A percentile compares a stretch with the other conserved stretches of the same genome.
Evolutionary conservation across 495 filamentous ascomycete genomes (phyloP).

Genomic region (Xylaria grammica): DNA sequence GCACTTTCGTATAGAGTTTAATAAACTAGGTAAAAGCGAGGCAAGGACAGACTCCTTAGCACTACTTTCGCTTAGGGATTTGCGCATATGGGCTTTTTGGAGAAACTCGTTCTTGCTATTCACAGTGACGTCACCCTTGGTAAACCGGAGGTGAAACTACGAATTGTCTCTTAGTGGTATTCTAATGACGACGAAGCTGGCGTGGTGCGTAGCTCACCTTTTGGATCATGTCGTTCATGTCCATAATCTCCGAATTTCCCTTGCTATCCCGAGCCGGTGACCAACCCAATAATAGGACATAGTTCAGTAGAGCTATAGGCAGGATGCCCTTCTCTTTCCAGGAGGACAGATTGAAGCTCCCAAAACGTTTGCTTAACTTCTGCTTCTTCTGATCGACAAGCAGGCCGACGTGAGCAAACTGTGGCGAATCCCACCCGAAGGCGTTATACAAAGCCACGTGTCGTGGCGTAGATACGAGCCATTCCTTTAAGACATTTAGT

Average conservation of each 20-base stretch:
- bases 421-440: constrained; percentile 84
- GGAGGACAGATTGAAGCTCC: constrained; percentile 69
- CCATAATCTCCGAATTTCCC: constrained; percentile 65
- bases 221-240: constrained; percentile 68
- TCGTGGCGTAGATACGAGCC: constrained; percentile 91
- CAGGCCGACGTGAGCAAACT: constrained; percentile 87
- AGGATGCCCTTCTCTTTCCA: constrained; percentile 74
- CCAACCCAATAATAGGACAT: constrained; percentile 86
- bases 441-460: constrained; percentile 86
- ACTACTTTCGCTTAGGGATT: constrained; percentile 19
- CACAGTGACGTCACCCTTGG: constrained; percentile 85
- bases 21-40: constrained; percentile 1
- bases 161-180: constrained; percentile 1
- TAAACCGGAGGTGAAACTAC: constrained; percentile 82
- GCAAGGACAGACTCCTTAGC: neutral
- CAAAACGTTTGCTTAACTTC: constrained; percentile 89
- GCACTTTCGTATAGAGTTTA: neutral
- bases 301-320: constrained; percentile 79
- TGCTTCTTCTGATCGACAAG: constrained; percentile 74
- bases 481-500: constrained; percentile 62
- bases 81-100: constrained; percentile 69
- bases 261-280: constrained; percentile 62
- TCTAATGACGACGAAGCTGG: neutral
- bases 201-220: constrained; percentile 51
- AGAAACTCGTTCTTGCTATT: constrained; percentile 81